A percentile compares a stretch with the other conserved stretches of the same genome.
phyloP scores from a whole-genome alignment of 78 protist species.

The Dictyostelium capitatum region DNA sequence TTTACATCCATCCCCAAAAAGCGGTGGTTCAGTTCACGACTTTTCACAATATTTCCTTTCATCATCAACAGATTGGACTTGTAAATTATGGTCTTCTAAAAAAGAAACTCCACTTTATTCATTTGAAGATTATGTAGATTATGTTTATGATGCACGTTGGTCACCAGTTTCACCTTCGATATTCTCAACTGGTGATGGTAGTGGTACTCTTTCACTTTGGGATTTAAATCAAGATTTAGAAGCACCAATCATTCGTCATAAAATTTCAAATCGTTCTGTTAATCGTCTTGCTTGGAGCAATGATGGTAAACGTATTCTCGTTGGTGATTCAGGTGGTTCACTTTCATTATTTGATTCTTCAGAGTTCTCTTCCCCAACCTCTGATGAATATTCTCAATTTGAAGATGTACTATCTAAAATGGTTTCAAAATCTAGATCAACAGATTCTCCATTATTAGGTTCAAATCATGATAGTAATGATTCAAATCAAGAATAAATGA shows the following conservation, averaged over 20 bases:
- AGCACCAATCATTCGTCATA: constrained; percentile 59
- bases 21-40: constrained; percentile 22
- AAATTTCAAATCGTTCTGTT: constrained; percentile 41
- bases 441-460: constrained; percentile 68
- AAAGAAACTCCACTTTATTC: constrained; percentile 74
- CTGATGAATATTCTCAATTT: constrained; percentile 51
- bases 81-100: constrained; percentile 85
- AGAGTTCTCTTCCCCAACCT: constrained; percentile 55
- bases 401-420: constrained; percentile 64
- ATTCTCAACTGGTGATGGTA: constrained; percentile 89
- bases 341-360: constrained; percentile 61
- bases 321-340: constrained; percentile 78
- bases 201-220: constrained; percentile 85
- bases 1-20: constrained; percentile 82
- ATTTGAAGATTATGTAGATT: constrained; percentile 89
- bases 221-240: constrained; percentile 69
- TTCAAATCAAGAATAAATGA: neutral
- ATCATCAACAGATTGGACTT: constrained; percentile 91
- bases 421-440: constrained; percentile 21
- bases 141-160: constrained; percentile 90
- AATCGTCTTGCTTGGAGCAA: constrained; percentile 71
- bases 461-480: neutral
- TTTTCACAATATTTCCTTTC: constrained; percentile 83
- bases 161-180: constrained; percentile 91
- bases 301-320: constrained; percentile 68